Evolutionary conservation across 2,329 filamentous ascomycete genomes (phyloP), one percentile per base, ranked within the genome.

Genomic region (Aspergillus clavatus): DNA sequence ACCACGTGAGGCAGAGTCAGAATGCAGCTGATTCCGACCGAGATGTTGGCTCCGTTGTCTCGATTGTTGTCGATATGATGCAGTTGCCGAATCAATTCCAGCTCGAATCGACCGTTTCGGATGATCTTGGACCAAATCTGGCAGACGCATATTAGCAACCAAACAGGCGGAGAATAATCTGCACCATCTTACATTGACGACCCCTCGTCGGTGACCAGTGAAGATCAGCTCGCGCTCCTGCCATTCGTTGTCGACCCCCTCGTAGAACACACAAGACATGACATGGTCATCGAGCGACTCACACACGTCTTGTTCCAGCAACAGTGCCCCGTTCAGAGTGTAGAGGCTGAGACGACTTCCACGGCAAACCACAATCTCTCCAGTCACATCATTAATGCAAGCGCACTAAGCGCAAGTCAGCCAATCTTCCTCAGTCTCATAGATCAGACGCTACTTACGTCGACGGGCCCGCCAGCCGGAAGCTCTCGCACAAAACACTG

Each of bases 211-310:
- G 63, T 97, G 93, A 0, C 93, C 93, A 0, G 91, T 97, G 53
- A 98, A 90, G 28, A 97, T 73, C 35, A 98, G 74, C 49, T 85
- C 84, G 43, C 85, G 84, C 68, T 94, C 88, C 3, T 95, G 75
- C 88, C 90, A 97, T 68, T 97, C 93, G 56, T 89, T 93, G 2
- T 84, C 86, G 0, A 83, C 79, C 0, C 91, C 91, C 65, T 97
- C 90, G 68, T 97, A 97, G 66, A 95, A 95, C 2, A 90, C 87
- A 52, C 89, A 93, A 1, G 85, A 83, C 39, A 87, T 77, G 2
- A 96, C 82, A 26, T 78, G 82, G 60, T 96, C 91, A 19, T 91
- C 87, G 7, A 77, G 73, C 4, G 73, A 70, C 14, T 81, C 77
- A 57, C 88, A 93, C 0, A 95, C 80, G 27, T 86, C 84, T 65